Evolutionary conservation across 257 asterid genomes (phyloP).

Genomic region (Solanum habrochaites): DNA sequence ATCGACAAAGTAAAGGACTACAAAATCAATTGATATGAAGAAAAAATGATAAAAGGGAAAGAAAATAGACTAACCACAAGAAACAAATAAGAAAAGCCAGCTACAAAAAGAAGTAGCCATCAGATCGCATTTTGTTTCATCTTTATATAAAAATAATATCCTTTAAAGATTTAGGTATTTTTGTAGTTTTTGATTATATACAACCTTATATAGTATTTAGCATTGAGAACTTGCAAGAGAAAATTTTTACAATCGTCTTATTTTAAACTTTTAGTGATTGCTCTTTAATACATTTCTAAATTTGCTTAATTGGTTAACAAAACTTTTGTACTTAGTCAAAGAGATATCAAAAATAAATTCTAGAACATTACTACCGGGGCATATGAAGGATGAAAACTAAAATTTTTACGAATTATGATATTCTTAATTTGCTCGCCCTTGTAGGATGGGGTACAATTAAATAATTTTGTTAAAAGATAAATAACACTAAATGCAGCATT

Average conservation of each 20-base stretch:
- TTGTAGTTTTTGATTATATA: not conserved
- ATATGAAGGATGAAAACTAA: no score
- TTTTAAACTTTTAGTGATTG: not conserved
- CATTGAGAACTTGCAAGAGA: not conserved
- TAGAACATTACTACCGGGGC: not conserved
- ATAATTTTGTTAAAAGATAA: no score
- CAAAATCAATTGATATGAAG: not conserved
- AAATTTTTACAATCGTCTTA: not conserved
- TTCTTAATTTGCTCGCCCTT: not conserved
- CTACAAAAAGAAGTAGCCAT: not conserved
- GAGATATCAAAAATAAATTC: not conserved
- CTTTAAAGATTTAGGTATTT: not conserved
- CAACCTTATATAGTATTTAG: not conserved
- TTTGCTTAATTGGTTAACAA: not conserved
- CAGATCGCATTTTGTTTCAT: not conserved
- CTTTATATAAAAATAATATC: not conserved
- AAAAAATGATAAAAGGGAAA: not conserved
- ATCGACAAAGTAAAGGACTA: not conserved
- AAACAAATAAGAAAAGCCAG: not conserved
- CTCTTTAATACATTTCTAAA: not conserved
- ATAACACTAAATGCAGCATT: no score
- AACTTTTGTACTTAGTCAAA: not conserved
- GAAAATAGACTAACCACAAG: not conserved
- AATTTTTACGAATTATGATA: no score
- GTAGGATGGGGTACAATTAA: not conserved